phyloP scores from a whole-genome alignment of 2,329 filamentous ascomycete species.

The Beauveria varroae region DNA sequence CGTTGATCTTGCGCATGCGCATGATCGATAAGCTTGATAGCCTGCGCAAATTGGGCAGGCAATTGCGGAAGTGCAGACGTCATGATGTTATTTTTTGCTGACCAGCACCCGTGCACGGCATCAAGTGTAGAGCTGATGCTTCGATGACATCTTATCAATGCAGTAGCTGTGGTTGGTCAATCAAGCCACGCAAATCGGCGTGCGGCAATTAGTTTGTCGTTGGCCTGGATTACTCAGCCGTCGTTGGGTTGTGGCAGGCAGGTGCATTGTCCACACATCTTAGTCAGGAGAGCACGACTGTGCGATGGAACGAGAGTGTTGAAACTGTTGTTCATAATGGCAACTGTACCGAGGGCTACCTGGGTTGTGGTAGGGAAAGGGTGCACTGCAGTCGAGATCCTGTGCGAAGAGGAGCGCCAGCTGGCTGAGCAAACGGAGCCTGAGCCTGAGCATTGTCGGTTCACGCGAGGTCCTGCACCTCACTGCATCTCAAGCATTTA shows the following conservation, averaged over 20 bases:
- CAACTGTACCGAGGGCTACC: no score
- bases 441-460: background rate
- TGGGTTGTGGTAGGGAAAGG: no score
- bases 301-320: no score
- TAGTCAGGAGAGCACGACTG: background rate
- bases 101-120: background rate
- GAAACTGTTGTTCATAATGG: no score
- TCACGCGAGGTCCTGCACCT: background rate
- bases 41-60: constrained; percentile 36
- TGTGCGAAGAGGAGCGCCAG: background rate
- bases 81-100: background rate
- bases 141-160: background rate
- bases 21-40: constrained; percentile 63
- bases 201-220: background rate
- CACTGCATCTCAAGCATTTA: background rate
- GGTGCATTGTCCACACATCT: background rate
- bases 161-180: background rate
- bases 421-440: background rate
- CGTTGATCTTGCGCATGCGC: constrained; percentile 38
- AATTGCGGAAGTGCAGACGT: constrained; percentile 22
- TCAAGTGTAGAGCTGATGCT: background rate
- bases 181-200: background rate
- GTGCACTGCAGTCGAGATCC: background rate
- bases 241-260: no score
- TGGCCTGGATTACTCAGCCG: constrained; percentile 1